These are phyloP conservation scores for Ogataea hybrid DNA, from an alignment of 1,139 yeast species.

Conservation along the genomic window DNA sequence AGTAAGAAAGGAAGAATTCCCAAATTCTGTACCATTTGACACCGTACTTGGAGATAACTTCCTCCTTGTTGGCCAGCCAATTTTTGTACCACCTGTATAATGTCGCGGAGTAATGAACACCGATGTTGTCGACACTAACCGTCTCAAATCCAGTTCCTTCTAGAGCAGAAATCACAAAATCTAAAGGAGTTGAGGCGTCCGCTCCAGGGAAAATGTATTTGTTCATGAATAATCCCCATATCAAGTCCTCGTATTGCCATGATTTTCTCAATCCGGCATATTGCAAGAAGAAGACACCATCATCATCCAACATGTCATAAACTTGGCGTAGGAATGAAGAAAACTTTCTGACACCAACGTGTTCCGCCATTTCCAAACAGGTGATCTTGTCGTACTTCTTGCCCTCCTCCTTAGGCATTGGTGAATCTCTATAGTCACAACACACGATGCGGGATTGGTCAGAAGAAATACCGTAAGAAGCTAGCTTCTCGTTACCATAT, in stretches of 20 bases:
- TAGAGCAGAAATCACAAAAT: constrained; percentile 72
- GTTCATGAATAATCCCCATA: constrained; percentile 96
- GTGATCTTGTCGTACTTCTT: constrained; percentile 76
- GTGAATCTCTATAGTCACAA: constrained; percentile 89
- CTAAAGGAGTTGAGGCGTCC: constrained; percentile 92
- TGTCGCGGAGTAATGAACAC: constrained; percentile 91
- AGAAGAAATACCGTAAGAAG: constrained; percentile 62
- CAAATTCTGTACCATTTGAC: constrained; percentile 90
- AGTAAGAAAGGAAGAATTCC: constrained; percentile 85
- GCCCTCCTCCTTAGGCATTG: constrained; percentile 56
- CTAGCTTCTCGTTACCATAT: constrained; percentile 77
- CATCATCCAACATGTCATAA: constrained; percentile 84
- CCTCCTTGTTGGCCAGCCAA: constrained; percentile 85
- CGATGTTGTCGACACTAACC: constrained; percentile 81
- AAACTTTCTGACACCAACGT: constrained; percentile 89
- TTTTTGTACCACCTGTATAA: constrained; percentile 95
- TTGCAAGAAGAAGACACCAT: constrained; percentile 84
- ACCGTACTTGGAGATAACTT: constrained; percentile 79
- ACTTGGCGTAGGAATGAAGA: constrained; percentile 75
- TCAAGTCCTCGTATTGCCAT: constrained; percentile 93
- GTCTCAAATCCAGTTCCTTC: constrained; percentile 88
- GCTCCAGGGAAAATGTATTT: constrained; percentile 97
- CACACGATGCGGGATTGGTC: constrained; percentile 79
- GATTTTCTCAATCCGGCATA: constrained; percentile 88
- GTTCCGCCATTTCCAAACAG: constrained; percentile 95